phyloP scores from a whole-genome alignment of 805 yeast species.

The Babjeviella inositovora region DNA sequence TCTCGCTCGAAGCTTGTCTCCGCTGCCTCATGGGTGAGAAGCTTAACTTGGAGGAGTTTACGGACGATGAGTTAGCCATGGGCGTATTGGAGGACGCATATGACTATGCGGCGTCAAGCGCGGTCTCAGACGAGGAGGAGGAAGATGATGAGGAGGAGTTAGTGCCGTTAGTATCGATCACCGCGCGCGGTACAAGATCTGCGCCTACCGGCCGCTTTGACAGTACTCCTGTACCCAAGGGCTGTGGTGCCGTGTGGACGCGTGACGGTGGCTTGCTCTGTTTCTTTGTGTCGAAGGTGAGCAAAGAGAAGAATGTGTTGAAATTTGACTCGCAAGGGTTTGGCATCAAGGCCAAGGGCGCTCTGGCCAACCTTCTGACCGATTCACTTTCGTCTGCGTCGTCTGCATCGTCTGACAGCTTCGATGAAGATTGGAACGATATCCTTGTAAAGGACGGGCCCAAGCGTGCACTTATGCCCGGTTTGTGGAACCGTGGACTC shows the following conservation, averaged over 20 bases:
- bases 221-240: slow-evolving; percentile 83
- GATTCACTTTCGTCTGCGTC: slow-evolving; percentile 4
- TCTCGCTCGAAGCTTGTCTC: slow-evolving; percentile 70
- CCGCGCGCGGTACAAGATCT: no score
- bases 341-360: slow-evolving; percentile 14
- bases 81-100: slow-evolving; percentile 2
- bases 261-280: slow-evolving; percentile 66
- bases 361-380: slow-evolving; percentile 5
- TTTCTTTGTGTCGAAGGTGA: slow-evolving; percentile 51
- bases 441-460: slow-evolving; percentile 40
- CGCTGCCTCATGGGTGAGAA: slow-evolving; percentile 73
- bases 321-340: slow-evolving; percentile 40
- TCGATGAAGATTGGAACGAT: slow-evolving; percentile 56
- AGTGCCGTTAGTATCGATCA: no score
- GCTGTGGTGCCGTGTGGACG: slow-evolving; percentile 88
- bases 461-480: slow-evolving; percentile 34
- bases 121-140: no score
- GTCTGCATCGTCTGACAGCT: slow-evolving; percentile 45
- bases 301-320: slow-evolving; percentile 21
- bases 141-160: slow-evolving; percentile 1
- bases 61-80: slow-evolving; percentile 17
- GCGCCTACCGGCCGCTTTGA: slow-evolving; percentile 27
- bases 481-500: slow-evolving; percentile 20
- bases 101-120: slow-evolving; percentile 2
- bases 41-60: slow-evolving; percentile 26